Base-by-base conservation (phyloP, 192 early-diverging fungal species). In the Lobosporangium transversale region DNA sequence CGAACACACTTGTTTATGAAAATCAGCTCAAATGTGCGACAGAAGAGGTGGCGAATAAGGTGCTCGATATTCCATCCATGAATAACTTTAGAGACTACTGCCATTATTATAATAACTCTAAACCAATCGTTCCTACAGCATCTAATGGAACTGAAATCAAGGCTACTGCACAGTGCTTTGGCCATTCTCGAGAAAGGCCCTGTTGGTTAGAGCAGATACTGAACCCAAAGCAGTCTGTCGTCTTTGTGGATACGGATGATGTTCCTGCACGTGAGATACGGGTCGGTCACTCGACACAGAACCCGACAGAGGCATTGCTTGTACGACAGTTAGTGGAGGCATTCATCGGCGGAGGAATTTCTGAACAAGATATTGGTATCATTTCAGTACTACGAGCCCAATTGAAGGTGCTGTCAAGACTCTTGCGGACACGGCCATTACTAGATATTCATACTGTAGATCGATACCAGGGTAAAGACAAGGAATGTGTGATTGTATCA, bases 391-490 rank as follows among this genome's bases (percentile, higher is more conserved):
- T 94, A 60, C 84, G 93, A 2, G 80, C 90, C 1, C 93, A 94
- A 65, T 65, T 94, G 18, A 85, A 83, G 33, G 37, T 89, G 1
- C 66, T 92, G 23, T 50, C 70, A 12, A 70, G 85, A 11, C 61
- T 64, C 15, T 63, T 92, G 20, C 58, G 62, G 7, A 45, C 51
- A 1, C 58, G 62, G 26, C 50, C 79, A 11, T 60, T 60, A 1
- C 56, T 98, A 11, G 95, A 97, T 55, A 78, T 94, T 50, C 87
- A 89, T 21, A 99, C 97, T 4, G 89, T 99, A 31, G 97, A 99
- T 80, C 88, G 90, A 57, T 97, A 90, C 74, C 97, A 99, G 79
- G 97, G 97, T 30, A 89, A 93, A 17, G 97, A 99, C 71, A 95
- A 96, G 70, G 90, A 93, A 4, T 91, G 92, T 53, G 89, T 98